These are phyloP conservation scores for Quercus tomentella DNA, from an alignment of 331 rosid genomes.

Conservation along the genomic window DNA sequence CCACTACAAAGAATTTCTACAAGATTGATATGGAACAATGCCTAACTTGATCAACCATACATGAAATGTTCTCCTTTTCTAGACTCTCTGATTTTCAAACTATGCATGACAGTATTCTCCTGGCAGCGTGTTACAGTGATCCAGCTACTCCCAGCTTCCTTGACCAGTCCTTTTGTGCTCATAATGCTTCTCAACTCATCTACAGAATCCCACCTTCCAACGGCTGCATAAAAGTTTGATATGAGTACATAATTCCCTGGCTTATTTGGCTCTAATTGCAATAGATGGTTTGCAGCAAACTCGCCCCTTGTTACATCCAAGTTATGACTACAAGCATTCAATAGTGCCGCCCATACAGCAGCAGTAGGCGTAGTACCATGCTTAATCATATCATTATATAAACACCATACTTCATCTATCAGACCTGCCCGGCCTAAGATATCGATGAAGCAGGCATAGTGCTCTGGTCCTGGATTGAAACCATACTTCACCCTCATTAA, in stretches of 20 bases:
- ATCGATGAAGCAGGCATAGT: constrained; percentile 59
- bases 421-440: constrained; percentile 51
- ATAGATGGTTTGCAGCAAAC: constrained; percentile 45
- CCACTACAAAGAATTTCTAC: background rate
- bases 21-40: background rate
- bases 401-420: constrained; percentile 51
- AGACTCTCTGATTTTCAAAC: constrained; percentile 8
- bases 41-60: background rate
- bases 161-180: constrained; percentile 43
- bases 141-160: constrained; percentile 66
- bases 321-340: constrained; percentile 47
- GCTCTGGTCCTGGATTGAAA: constrained; percentile 42
- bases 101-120: constrained; percentile 9
- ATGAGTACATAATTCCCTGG: constrained; percentile 42
- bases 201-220: constrained; percentile 61
- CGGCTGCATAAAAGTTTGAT: constrained; percentile 59
- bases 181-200: constrained; percentile 46
- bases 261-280: constrained; percentile 52
- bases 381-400: constrained; percentile 31
- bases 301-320: constrained; percentile 47
- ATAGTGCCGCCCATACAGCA: constrained; percentile 52
- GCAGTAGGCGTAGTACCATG: constrained; percentile 31
- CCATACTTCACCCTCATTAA: constrained; percentile 38
- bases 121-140: constrained; percentile 20
- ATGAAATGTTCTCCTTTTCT: background rate